These are phyloP conservation scores for Pisolithus microcarpus DNA, from an alignment of 768 basidiomycete genomes.

Conservation along the genomic window DNA sequence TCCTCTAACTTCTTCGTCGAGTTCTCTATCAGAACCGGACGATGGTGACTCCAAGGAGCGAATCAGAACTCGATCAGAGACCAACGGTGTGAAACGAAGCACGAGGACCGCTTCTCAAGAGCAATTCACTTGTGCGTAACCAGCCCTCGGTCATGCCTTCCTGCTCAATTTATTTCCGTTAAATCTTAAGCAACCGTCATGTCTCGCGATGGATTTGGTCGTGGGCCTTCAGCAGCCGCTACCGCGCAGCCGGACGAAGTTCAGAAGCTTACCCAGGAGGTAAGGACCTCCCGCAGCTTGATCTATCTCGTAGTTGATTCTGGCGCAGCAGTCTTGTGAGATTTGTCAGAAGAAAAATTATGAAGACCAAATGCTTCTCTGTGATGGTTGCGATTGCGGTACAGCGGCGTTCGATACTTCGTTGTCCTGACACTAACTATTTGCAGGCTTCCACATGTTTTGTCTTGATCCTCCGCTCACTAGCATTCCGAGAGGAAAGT, in stretches of 20 bases:
- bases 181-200: conserved; percentile 29
- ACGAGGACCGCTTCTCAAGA: conserved; percentile 48
- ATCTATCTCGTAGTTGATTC: conserved; percentile 15
- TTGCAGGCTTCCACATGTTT: conserved; percentile 88
- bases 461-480: conserved; percentile 89
- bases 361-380: conserved; percentile 87
- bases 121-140: conserved; percentile 33
- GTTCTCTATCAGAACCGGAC: conserved; percentile 73
- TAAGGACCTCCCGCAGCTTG: conserved; percentile 26
- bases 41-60: conserved; percentile 58
- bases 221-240: conserved; percentile 18
- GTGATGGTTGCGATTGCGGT: conserved; percentile 83
- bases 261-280: conserved; percentile 45
- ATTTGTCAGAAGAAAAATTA: conserved; percentile 86
- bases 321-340: conserved; percentile 74
- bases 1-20: conserved; percentile 71
- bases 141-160: conserved; percentile 1
- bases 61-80: conserved; percentile 35
- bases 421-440: conserved; percentile 8
- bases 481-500: conserved; percentile 85
- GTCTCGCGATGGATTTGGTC: conserved; percentile 13
- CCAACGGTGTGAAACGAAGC: conserved; percentile 44
- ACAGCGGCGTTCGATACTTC: conserved; percentile 15
- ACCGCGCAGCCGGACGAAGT: conserved; percentile 29
- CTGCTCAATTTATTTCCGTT: conserved; percentile 3